Percentiles rank a stretch among this genome's conserved stretches.
Evolutionary conservation across 139 green algal genomes (phyloP).

Genomic region (Closterium sp.): DNA sequence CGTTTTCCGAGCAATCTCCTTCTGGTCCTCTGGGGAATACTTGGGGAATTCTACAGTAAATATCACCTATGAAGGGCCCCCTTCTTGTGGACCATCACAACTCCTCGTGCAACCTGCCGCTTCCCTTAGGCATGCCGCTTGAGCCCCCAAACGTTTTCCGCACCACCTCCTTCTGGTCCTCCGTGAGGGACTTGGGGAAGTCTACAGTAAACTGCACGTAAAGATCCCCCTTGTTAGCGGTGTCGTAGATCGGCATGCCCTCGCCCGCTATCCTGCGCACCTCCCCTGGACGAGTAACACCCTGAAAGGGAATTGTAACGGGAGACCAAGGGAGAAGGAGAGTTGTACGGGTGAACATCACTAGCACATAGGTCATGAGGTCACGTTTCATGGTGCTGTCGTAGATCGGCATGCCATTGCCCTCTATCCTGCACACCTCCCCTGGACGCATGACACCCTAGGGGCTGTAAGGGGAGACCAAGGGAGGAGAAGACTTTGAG

Average conservation of each 20-base stretch:
- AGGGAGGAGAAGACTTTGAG: neutral
- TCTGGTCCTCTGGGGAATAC: no score
- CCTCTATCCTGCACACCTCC: slow-evolving; percentile 61
- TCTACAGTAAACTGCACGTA: slow-evolving; percentile 76
- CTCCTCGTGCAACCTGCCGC: neutral
- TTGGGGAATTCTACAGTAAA: no score
- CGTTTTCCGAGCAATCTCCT: slow-evolving; percentile 47
- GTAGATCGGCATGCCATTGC: slow-evolving; percentile 76
- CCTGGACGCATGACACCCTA: slow-evolving; percentile 45
- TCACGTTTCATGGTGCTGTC: neutral
- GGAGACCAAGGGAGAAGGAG: neutral
- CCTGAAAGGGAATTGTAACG: slow-evolving; percentile 5
- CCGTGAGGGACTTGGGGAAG: slow-evolving; percentile 76
- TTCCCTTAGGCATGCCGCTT: neutral
- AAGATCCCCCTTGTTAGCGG: slow-evolving; percentile 67
- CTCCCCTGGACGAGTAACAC: slow-evolving; percentile 53
- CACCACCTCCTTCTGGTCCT: slow-evolving; percentile 66
- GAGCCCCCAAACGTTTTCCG: slow-evolving; percentile 25
- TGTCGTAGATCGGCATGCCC: slow-evolving; percentile 75
- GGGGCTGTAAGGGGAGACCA: neutral
- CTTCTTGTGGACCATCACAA: neutral
- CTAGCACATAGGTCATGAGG: no score
- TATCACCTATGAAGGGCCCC: slow-evolving; percentile 82
- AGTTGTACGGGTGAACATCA: neutral
- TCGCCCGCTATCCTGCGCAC: slow-evolving; percentile 64